phyloP scores from a whole-genome alignment of 805 yeast species.

The Osmozyma mogii region DNA sequence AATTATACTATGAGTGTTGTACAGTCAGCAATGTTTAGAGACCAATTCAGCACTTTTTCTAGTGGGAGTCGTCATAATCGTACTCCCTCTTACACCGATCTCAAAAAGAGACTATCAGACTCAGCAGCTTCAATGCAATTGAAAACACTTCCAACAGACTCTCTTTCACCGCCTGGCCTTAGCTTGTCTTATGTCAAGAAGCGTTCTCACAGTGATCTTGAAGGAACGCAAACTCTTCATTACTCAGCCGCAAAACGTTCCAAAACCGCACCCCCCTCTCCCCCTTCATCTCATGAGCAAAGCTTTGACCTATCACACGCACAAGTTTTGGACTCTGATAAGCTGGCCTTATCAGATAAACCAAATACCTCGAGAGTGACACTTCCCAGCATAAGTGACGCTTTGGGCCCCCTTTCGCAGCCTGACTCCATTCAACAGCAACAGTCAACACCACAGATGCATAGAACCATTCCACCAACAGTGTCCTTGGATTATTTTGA shows the following conservation, averaged over 20 bases:
- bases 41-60: constrained; percentile 21
- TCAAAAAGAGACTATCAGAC: constrained; percentile 4
- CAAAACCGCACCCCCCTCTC: constrained; percentile 11
- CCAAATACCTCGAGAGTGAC: constrained; percentile 6
- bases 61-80: constrained; percentile 20
- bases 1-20: constrained; percentile 21
- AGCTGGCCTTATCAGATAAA: not conserved
- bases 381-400: constrained; percentile 31
- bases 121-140: constrained; percentile 13
- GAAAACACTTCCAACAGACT: constrained; percentile 10
- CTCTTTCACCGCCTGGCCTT: constrained; percentile 6
- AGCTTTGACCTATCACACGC: not conserved
- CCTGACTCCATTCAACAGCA: too few species aligned
- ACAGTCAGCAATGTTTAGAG: constrained; percentile 23
- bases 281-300: constrained; percentile 1
- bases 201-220: constrained; percentile 23
- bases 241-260: constrained; percentile 5
- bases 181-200: constrained; percentile 12
- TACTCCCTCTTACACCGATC: constrained; percentile 28
- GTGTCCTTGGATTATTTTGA: constrained; percentile 37
- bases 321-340: not conserved
- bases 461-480: constrained; percentile 23
- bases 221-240: constrained; percentile 6
- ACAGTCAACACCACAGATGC: too few species aligned
- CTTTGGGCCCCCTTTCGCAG: too few species aligned